phyloP scores from a whole-genome alignment of 768 basidiomycete genomes.

The Hygrocybe punicea region DNA sequence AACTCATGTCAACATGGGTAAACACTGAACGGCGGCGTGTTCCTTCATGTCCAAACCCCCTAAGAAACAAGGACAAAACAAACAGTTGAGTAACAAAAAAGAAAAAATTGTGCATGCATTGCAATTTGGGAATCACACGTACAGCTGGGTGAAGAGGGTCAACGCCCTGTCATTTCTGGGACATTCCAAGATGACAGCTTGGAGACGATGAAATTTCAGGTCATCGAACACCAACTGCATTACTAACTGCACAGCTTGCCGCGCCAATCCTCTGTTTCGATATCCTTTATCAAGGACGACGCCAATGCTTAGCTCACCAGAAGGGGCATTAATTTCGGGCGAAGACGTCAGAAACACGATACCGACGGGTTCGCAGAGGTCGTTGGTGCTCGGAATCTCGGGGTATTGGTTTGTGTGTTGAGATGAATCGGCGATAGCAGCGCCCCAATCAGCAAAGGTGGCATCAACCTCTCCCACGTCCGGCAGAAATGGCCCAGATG shows the following conservation, averaged over 20 bases:
- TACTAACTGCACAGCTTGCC: conserved; percentile 44
- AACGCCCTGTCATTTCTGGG: conserved; percentile 43
- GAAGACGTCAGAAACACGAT: conserved; percentile 42
- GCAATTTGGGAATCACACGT: conserved; percentile 5
- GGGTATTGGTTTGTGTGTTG: neutral
- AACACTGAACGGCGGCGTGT: conserved; percentile 53
- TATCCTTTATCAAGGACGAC: conserved; percentile 42
- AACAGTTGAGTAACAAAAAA: no score
- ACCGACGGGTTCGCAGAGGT: conserved; percentile 30
- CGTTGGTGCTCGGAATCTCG: neutral
- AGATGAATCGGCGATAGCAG: neutral
- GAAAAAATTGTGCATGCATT: neutral
- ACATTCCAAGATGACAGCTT: conserved; percentile 48
- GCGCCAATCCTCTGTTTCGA: conserved; percentile 44
- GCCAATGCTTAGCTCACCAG: conserved; percentile 55
- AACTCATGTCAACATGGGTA: conserved; percentile 42
- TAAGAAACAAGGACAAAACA: conserved; percentile 17
- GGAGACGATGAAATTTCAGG: conserved; percentile 48
- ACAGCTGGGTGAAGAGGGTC: conserved; percentile 48
- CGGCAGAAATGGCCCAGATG: no score
- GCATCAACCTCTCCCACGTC: no score
- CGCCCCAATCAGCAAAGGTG: no score
- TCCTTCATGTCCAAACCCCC: conserved; percentile 64
- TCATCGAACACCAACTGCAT: conserved; percentile 48
- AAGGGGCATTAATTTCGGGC: conserved; percentile 20